Conservation (phyloP, 192 early-diverging fungal genomes). For the Coemansia erecta region DNA sequence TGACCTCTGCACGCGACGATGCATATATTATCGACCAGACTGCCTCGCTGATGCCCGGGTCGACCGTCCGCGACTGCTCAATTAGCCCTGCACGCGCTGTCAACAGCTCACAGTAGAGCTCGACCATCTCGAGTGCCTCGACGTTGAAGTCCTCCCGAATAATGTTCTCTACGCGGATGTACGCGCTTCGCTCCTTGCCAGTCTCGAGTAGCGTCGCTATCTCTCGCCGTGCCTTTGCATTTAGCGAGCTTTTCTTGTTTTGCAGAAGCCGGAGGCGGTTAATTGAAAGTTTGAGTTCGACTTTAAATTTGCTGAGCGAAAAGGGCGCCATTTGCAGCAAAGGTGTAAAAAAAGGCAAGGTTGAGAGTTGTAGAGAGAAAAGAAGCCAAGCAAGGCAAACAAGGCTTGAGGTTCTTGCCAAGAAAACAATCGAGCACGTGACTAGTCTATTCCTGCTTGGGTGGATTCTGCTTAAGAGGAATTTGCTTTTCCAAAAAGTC, state of each 20-base stretch:
- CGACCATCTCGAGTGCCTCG: constrained; percentile 94
- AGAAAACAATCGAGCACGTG: no score
- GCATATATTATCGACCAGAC: constrained; percentile 90
- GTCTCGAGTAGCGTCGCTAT: constrained; percentile 77
- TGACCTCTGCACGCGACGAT: constrained; percentile 80
- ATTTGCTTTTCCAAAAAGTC: constrained; percentile 57
- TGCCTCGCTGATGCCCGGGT: constrained; percentile 80
- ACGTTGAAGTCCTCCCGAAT: constrained; percentile 91
- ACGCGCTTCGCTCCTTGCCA: constrained; percentile 83
- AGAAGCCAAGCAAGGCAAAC: no score
- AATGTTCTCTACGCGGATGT: constrained; percentile 86
- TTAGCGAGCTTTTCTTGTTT: constrained; percentile 77
- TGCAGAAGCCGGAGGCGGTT: constrained; percentile 87
- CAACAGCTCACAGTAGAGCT: constrained; percentile 87
- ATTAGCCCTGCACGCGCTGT: constrained; percentile 84
- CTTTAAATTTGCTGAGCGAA: constrained; percentile 61
- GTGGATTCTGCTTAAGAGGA: no score
- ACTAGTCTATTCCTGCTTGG: no score
- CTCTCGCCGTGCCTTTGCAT: constrained; percentile 73
- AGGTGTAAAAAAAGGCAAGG: not conserved
- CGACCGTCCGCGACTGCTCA: constrained; percentile 79
- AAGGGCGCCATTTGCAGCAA: constrained; percentile 8
- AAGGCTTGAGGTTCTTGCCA: no score
- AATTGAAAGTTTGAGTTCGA: constrained; percentile 84
- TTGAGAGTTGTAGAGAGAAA: no score